Evolutionary conservation across 129 eudicot genomes (phyloP), one percentile per base, ranked within the genome.

Genomic region (Logfia minima): DNA sequence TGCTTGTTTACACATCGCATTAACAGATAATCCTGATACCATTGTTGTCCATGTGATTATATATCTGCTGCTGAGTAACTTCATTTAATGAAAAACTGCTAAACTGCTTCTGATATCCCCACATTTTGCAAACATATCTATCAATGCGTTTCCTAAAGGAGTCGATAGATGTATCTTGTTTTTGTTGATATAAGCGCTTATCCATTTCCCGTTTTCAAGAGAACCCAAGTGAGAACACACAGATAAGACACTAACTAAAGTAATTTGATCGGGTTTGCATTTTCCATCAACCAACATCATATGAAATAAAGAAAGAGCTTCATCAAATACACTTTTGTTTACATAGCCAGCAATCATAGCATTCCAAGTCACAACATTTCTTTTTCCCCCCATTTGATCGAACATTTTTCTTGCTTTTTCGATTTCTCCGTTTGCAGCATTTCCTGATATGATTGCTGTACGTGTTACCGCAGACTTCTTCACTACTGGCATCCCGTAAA

Each of bases 1-100:
- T 52, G 95, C 95, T 66, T 85, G 85, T 82, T 55, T 72, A 69
- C 89, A 81, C 75, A 69, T 79, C 16, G 91, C 91, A 41, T 89
- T 82, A 22, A 87, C 63, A 41, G 89, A 83, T 23, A 84, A 79
- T 3, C 88, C 91, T 0, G 84, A 81, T 34, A 89, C 74, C 96
- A 89, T 85, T 68, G 96, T 75, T 21, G 91, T 89, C 92, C 92
- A 89, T 24, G 96, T 87, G 63, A 89, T 85, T 72, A 89, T 67
- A 18, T 90, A 87, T 83, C 29, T 81, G 70, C 79, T 76, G 13
- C 41, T 34, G 53, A 13, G 13, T 45, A 45, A 13, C 18, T 14
- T 14, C 86, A 87, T 83, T 60, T 59, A 68, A 28, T 73, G 17
- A 52, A 89, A 89, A 48, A 83, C 69, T 34, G 82, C 45, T 74